Percentiles rank a stretch among this genome's conserved stretches.
phyloP scores from a whole-genome alignment of 208 protist species.

The Leishmania lainsoni region DNA sequence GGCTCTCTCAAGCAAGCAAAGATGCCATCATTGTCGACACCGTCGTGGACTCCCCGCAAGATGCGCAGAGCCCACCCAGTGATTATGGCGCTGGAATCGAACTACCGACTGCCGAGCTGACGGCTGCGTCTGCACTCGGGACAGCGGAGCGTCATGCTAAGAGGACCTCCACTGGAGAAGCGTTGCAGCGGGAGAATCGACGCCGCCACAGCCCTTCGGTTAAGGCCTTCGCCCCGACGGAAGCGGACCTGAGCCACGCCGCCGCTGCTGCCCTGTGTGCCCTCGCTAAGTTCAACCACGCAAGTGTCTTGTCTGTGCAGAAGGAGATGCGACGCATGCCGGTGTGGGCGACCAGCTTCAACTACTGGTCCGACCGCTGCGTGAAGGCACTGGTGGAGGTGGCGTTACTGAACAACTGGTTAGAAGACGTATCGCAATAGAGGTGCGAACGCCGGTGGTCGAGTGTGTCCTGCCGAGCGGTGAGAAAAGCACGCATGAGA shows the following conservation, averaged over 20 bases:
- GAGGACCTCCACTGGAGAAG: background rate
- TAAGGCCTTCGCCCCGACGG: constrained; percentile 21
- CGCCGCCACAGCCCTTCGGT: background rate
- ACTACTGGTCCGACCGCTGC: constrained; percentile 55
- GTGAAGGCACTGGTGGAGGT: constrained; percentile 69
- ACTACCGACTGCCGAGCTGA: background rate
- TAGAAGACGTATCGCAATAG: constrained; percentile 40
- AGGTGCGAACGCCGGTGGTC: background rate
- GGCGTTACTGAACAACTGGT: constrained; percentile 76
- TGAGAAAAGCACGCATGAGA: background rate
- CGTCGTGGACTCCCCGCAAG: background rate
- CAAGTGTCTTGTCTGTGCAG: constrained; percentile 48
- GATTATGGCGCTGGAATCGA: background rate
- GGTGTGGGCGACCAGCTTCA: constrained; percentile 45
- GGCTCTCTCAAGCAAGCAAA: background rate
- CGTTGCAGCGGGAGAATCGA: background rate
- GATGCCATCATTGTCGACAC: background rate
- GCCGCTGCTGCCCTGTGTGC: constrained; percentile 68
- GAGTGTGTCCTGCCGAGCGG: background rate
- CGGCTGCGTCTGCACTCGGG: background rate
- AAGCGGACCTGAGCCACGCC: constrained; percentile 41
- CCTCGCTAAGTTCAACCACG: constrained; percentile 66
- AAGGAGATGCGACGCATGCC: constrained; percentile 69
- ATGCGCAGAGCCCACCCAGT: background rate
- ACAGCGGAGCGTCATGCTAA: background rate